Conservation (phyloP, 495 filamentous ascomycete species). For the Penicillium longicatenatum region DNA sequence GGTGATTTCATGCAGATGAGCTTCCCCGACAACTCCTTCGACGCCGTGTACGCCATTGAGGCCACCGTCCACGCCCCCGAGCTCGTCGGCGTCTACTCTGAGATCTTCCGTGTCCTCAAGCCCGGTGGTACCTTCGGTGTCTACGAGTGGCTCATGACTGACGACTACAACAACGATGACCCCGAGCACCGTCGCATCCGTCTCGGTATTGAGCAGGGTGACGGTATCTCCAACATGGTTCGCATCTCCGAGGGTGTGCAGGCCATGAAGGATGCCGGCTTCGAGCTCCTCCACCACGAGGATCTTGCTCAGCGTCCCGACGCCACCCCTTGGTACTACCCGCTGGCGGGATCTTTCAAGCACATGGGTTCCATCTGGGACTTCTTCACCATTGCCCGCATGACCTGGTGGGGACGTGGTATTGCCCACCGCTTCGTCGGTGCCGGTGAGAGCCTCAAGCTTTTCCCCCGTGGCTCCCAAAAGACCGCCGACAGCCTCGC, state of each 20-base stretch:
- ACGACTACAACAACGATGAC: constrained; percentile 89
- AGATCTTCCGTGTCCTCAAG: constrained; percentile 95
- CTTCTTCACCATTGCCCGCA: constrained; percentile 79
- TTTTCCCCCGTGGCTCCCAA: constrained; percentile 85
- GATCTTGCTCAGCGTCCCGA: constrained; percentile 86
- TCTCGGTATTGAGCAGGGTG: constrained; percentile 92
- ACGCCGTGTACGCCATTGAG: constrained; percentile 97
- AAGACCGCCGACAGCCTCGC: constrained; percentile 94
- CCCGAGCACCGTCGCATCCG: constrained; percentile 86
- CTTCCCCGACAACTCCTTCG: constrained; percentile 88
- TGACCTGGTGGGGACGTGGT: constrained; percentile 84
- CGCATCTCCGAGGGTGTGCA: constrained; percentile 77
- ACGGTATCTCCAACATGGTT: constrained; percentile 99
- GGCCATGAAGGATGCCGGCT: constrained; percentile 88
- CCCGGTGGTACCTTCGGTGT: constrained; percentile 96
- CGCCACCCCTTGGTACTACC: constrained; percentile 91
- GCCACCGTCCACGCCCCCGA: constrained; percentile 94
- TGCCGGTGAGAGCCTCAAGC: constrained; percentile 67
- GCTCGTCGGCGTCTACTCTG: constrained; percentile 90
- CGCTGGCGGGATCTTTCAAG: constrained; percentile 77
- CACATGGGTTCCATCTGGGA: constrained; percentile 81
- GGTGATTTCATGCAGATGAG: constrained; percentile 99
- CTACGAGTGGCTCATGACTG: constrained; percentile 99
- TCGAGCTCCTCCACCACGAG: constrained; percentile 82
- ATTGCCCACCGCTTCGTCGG: constrained; percentile 80